Evolutionary conservation across 192 early-diverging fungal species (phyloP), one percentile per base, ranked within the genome.

Genomic region (Gigaspora rosea): DNA sequence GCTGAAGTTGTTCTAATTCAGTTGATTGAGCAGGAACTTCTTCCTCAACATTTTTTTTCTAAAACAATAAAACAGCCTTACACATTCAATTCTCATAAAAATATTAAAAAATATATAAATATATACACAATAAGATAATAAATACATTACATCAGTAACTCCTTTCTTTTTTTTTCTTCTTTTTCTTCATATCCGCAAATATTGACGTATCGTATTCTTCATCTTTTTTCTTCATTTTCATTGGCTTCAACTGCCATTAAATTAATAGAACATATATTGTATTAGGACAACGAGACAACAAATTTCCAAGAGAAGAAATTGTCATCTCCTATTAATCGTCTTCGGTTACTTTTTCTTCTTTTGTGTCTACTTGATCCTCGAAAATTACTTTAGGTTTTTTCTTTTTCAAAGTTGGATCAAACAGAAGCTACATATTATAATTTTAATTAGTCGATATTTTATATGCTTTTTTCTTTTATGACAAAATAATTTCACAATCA

Each of bases 131-230:
- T 57, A 33, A 22, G 8, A 20, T 11, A 3, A 50, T 22, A 13
- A 9, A 47, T 32, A 41, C 2, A 61, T 54, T 58, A 66, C 78
- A 27, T 71, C 75, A 70, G 75, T 74, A 75, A 78, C 78, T 52
- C 79, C 79, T 80, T 91, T 91, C 80, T 84, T 82, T 87, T 93
- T n/a, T 93, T 82, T 94, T 94, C 85, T 94, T 94, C 80, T 95
- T 94, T 89, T 95, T 95, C 80, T 95, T 95, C 85, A 92, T 86
- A 76, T 93, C 91, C 64, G 85, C 92, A 84, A 94, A 94, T 85
- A 91, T 88, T 62, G 88, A 85, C 59, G 85, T 82, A 71, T 87
- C 85, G 73, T 91, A 89, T 36, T 84, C 87, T 58, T 87, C 90
- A 41, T 78, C 83, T 33, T 59, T n/a, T 59, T 50, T 76, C 81